Conservation (phyloP, 2,329 filamentous ascomycete genomes). For the Cladosporium velox region DNA sequence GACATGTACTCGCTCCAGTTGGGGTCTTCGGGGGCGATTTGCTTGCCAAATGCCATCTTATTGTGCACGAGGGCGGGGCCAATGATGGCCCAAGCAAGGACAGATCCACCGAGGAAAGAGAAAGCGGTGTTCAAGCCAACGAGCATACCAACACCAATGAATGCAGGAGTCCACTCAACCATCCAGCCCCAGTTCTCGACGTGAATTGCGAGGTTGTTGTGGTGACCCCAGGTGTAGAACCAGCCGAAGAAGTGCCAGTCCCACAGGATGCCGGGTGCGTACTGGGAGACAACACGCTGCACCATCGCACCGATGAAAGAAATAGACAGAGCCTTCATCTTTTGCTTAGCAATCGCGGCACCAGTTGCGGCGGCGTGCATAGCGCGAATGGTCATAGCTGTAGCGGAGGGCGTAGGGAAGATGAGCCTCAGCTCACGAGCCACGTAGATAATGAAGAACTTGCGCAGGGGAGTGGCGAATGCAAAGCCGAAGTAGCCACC, state of each 20-base stretch:
- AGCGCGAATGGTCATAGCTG: slow-evolving; percentile 62
- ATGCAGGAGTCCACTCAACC: slow-evolving; percentile 61
- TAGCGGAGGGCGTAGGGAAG: slow-evolving; percentile 62
- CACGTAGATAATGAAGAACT: slow-evolving; percentile 69
- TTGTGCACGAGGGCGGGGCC: slow-evolving; percentile 59
- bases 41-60: slow-evolving; percentile 49
- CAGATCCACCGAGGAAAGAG: slow-evolving; percentile 59
- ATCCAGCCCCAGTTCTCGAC: slow-evolving; percentile 65
- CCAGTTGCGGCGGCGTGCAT: slow-evolving; percentile 61
- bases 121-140: slow-evolving; percentile 60
- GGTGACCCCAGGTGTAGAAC: slow-evolving; percentile 60
- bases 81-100: slow-evolving; percentile 60
- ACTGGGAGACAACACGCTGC: slow-evolving; percentile 60
- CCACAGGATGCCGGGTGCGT: slow-evolving; percentile 61
- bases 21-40: slow-evolving; percentile 30
- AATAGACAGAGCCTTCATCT: slow-evolving; percentile 57
- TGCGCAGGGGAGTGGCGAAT: slow-evolving; percentile 61
- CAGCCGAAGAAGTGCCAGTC: slow-evolving; percentile 44
- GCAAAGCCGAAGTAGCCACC: slow-evolving; percentile 66
- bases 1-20: slow-evolving; percentile 48
- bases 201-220: slow-evolving; percentile 49
- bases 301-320: slow-evolving; percentile 55
- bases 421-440: slow-evolving; percentile 61
- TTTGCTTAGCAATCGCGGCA: slow-evolving; percentile 55
- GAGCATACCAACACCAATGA: slow-evolving; percentile 61